Evolutionary conservation across 1,284 basidiomycete species (phyloP).

Genomic region (Ceratorhiza oryzae-sativae): DNA sequence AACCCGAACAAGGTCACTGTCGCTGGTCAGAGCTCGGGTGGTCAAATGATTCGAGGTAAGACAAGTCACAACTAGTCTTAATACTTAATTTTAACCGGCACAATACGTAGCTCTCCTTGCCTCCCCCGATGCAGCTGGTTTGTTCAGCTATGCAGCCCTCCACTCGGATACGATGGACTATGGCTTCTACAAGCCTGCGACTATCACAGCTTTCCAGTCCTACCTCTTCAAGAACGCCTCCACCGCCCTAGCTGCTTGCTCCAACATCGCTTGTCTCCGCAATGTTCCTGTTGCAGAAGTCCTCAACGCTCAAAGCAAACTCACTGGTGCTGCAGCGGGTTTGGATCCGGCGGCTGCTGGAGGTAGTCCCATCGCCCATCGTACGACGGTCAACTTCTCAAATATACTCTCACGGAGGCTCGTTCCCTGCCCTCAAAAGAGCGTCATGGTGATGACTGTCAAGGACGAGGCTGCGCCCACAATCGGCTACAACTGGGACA

Average conservation of each 20-base stretch:
- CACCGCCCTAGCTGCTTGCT: constrained; percentile 52
- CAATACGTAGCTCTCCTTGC: constrained; percentile 63
- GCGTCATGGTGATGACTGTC: constrained; percentile 74
- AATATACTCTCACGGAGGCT: constrained; percentile 64
- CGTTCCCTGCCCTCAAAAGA: constrained; percentile 63
- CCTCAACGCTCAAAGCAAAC: constrained; percentile 57
- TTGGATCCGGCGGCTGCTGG: constrained; percentile 61
- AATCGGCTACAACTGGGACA: constrained; percentile 54
- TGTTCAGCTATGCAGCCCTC: constrained; percentile 77
- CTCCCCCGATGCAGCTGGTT: constrained; percentile 64
- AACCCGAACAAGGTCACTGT: constrained; percentile 67
- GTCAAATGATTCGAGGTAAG: constrained; percentile 71
- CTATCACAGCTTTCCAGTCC: constrained; percentile 63
- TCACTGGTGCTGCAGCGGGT: constrained; percentile 49
- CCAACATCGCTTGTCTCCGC: constrained; percentile 57
- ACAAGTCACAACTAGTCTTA: constrained; percentile 48
- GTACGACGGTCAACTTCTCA: constrained; percentile 64
- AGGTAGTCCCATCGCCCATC: constrained; percentile 52
- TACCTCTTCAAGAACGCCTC: constrained; percentile 65
- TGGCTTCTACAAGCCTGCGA: constrained; percentile 66
- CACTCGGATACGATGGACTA: constrained; percentile 88
- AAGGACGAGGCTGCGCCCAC: constrained; percentile 69
- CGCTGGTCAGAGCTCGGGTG: constrained; percentile 89
- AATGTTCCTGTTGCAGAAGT: constrained; percentile 61
- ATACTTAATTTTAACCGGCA: constrained; percentile 15